Percentiles rank a stretch among this genome's conserved stretches.
phyloP scores from a whole-genome alignment of 2,329 filamentous ascomycete genomes.

The Knoxdaviesia proteae region DNA sequence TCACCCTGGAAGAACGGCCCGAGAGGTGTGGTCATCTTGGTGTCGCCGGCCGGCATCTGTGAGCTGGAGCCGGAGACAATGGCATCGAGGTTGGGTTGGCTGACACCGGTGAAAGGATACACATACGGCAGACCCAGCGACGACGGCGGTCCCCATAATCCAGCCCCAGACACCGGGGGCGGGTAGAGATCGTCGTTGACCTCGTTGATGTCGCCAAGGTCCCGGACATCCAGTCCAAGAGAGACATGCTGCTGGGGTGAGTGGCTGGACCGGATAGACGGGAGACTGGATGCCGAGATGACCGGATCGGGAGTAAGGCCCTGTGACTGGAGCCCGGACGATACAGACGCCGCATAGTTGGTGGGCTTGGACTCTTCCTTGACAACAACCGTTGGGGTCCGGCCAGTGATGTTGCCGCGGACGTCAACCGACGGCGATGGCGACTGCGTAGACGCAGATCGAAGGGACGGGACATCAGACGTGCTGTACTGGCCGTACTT shows the following conservation, averaged over 20 bases:
- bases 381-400: slow-evolving; percentile 4
- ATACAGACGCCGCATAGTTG: not conserved
- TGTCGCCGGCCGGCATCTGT: not conserved
- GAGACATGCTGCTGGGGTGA: slow-evolving; percentile 7
- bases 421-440: slow-evolving; percentile 11
- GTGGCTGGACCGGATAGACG: slow-evolving; percentile 7
- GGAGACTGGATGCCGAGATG: not conserved
- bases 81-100: not conserved
- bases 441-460: slow-evolving; percentile 13
- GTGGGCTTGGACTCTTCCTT: slow-evolving; percentile 2
- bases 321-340: not conserved
- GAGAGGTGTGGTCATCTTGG: too few relatives aligned
- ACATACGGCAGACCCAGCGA: not conserved
- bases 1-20: slow-evolving; percentile 7
- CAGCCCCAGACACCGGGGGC: too few relatives aligned
- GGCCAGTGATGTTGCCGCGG: slow-evolving; percentile 3
- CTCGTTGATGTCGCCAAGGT: too few relatives aligned
- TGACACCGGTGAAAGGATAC: slow-evolving; percentile 2
- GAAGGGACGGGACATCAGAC: slow-evolving; percentile 36
- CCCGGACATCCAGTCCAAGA: slow-evolving; percentile 1
- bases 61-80: slow-evolving; percentile 10
- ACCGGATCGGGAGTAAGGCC: not conserved
- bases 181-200: too few relatives aligned
- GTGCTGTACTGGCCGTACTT: slow-evolving; percentile 57
- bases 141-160: too few relatives aligned